These are phyloP conservation scores for Pseudocercospora eumusae DNA, from an alignment of 2,329 filamentous ascomycete genomes.

Conservation along the genomic window DNA sequence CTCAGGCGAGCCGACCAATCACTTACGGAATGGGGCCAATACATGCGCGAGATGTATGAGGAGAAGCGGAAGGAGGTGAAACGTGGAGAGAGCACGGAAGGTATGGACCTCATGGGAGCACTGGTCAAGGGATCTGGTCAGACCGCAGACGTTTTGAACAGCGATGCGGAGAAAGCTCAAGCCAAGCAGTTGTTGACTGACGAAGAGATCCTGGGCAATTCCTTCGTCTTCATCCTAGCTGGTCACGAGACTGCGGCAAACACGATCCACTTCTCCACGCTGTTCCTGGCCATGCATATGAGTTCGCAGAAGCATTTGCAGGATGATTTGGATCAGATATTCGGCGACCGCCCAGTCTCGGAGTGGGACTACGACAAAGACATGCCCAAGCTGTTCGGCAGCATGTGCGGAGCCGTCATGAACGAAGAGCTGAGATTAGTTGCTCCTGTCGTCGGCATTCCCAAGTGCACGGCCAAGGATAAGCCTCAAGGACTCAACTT, in stretches of 20 bases:
- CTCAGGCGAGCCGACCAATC: slow-evolving; percentile 57
- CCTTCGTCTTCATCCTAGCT: slow-evolving; percentile 64
- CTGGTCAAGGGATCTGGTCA: slow-evolving; percentile 52
- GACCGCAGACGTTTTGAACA: slow-evolving; percentile 41
- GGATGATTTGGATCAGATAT: slow-evolving; percentile 65
- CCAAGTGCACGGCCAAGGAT: slow-evolving; percentile 59
- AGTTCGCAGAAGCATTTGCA: slow-evolving; percentile 67
- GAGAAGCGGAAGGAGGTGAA: slow-evolving; percentile 58
- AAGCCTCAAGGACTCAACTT: slow-evolving; percentile 59
- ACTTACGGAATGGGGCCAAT: slow-evolving; percentile 64
- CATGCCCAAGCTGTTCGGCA: slow-evolving; percentile 65
- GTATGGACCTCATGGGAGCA: slow-evolving; percentile 60
- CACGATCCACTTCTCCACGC: slow-evolving; percentile 68
- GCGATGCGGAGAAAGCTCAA: slow-evolving; percentile 48
- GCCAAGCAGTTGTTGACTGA: slow-evolving; percentile 54
- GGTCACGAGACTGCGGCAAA: slow-evolving; percentile 82
- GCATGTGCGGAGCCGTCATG: slow-evolving; percentile 72
- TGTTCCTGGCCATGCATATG: slow-evolving; percentile 67
- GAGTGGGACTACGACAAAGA: slow-evolving; percentile 72
- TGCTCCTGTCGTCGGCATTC: slow-evolving; percentile 70
- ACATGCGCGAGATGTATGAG: slow-evolving; percentile 69
- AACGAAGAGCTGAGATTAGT: slow-evolving; percentile 75
- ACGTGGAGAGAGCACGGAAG: slow-evolving; percentile 40
- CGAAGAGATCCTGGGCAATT: slow-evolving; percentile 71
- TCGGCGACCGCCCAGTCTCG: slow-evolving; percentile 59